Evolutionary conservation across 176 grass and related monocot species (phyloP).

Genomic region (Ananas comosus): DNA sequence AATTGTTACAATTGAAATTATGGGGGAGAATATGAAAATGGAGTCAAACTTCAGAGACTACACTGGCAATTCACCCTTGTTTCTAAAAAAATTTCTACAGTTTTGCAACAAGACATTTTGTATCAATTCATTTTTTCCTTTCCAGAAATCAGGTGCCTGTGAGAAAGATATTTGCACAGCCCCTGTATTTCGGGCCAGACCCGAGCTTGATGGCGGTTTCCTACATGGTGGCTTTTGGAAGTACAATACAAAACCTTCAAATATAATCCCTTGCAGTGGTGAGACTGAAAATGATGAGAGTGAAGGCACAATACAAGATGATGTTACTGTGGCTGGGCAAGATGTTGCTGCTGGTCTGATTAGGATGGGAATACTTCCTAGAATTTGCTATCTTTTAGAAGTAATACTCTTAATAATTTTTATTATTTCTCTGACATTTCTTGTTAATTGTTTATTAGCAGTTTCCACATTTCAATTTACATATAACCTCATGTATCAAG

Average conservation of each 20-base stretch:
- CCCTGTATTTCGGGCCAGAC: slow-evolving; percentile 79
- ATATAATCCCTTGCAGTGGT: slow-evolving; percentile 46
- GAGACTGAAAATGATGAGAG: slow-evolving; percentile 50
- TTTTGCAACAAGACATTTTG: background rate
- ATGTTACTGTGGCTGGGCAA: slow-evolving; percentile 74
- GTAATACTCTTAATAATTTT: slow-evolving; percentile 21
- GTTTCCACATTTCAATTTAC: slow-evolving; percentile 15
- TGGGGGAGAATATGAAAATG: no score
- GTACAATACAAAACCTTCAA: slow-evolving; percentile 78
- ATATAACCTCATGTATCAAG: background rate
- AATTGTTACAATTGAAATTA: no score
- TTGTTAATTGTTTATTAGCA: slow-evolving; percentile 9
- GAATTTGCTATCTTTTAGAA: slow-evolving; percentile 85
- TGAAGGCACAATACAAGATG: slow-evolving; percentile 87
- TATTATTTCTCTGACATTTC: slow-evolving; percentile 8
- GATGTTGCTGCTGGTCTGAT: slow-evolving; percentile 88
- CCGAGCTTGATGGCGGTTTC: slow-evolving; percentile 63
- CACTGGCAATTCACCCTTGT: no score
- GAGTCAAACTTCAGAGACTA: no score
- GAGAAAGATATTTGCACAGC: slow-evolving; percentile 65
- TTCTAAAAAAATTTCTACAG: no score
- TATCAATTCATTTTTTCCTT: slow-evolving; percentile 1
- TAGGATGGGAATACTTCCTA: slow-evolving; percentile 87
- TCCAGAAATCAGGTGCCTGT: slow-evolving; percentile 46
- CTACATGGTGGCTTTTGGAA: slow-evolving; percentile 91